Evolutionary conservation across 108 stramenopile species (phyloP).

Genomic region (Skeletonema marinoi): DNA sequence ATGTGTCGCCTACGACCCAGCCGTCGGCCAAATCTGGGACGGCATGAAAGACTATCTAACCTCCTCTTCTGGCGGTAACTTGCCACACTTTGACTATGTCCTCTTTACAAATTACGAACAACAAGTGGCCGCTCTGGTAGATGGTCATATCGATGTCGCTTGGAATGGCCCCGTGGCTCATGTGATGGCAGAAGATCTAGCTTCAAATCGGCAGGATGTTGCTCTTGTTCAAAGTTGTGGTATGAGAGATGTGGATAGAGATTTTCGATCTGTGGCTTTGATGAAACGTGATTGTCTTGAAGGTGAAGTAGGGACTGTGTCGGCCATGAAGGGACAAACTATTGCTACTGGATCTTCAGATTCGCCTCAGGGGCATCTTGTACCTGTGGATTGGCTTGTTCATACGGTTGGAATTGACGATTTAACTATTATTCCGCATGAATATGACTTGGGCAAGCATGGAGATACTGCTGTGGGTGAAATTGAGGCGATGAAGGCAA

Average conservation of each 20-base stretch:
- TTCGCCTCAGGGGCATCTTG: conserved; percentile 42
- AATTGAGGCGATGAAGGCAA: conserved; percentile 20
- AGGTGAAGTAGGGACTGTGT: not conserved
- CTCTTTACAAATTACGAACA: conserved; percentile 37
- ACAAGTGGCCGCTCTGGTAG: conserved; percentile 30
- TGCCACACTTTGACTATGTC: conserved; percentile 29
- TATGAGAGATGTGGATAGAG: conserved; percentile 49
- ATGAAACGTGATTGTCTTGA: conserved; percentile 6
- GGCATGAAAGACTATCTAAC: conserved; percentile 14
- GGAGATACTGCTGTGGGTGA: conserved; percentile 49
- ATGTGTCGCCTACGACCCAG: not conserved
- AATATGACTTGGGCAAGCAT: conserved; percentile 42
- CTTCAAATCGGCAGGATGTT: not conserved
- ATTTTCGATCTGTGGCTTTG: conserved; percentile 26
- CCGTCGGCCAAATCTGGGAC: conserved; percentile 19
- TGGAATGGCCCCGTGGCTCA: conserved; percentile 52
- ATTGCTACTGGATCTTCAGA: conserved; percentile 24
- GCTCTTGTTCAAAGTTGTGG: conserved; percentile 11
- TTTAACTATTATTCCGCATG: conserved; percentile 7
- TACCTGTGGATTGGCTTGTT: conserved; percentile 23
- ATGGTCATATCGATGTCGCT: conserved; percentile 27
- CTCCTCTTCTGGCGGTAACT: too few species aligned
- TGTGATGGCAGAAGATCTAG: conserved; percentile 26
- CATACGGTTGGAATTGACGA: not conserved
- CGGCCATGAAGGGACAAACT: conserved; percentile 2